Evolutionary conservation across 176 grass and related monocot species (phyloP), one percentile per base, ranked within the genome.

Genomic region (Rhynchospora pubera): DNA sequence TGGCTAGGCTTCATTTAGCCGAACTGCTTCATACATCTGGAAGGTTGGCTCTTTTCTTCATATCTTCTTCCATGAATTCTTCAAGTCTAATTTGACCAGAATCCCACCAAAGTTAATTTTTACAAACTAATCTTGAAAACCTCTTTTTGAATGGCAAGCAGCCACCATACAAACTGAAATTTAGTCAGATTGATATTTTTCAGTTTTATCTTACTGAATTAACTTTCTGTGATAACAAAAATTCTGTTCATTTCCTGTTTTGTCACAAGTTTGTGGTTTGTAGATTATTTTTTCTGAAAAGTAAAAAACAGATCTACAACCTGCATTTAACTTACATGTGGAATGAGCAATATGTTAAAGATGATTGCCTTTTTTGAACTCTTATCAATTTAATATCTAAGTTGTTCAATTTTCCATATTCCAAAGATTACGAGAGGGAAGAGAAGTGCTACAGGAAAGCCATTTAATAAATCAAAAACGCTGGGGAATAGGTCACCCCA

Each of bases 361-460:
- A 3, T 73, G 69, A 50, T 51, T 23, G 22, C 8, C 3, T 73
- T 13, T 48, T 13, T 73, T 73, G 14, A 19, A n/a, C 48, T 21
- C 4, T 1, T 9, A 73, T 73, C n/a, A 26, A 44, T 23, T 52
- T 8, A 52, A 30, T 75, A 5, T 21, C 22, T 74, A 74, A 14
- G 13, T 42, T 23, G 22, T 53, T 75, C 10, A 30, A 75, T 53
- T 75, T 52, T 75, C 11, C 3, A 30, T 65, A 16, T 14, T 8
- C 15, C 6, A 14, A 83, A 88, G 87, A 12, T 59, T 74, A 81
- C 87, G 81, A 16, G 82, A 88, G 82, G 82, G 82, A 62, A 84
- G 82, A 81, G 82, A 88, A 71, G 57, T 88, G 44, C 82, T 88
- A 32, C 75, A 85, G 13, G 87, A 88, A 88, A 81, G 87, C n/a